Base-by-base conservation (phyloP, 2,329 filamentous ascomycete species). In the Colletotrichum filicis region DNA sequence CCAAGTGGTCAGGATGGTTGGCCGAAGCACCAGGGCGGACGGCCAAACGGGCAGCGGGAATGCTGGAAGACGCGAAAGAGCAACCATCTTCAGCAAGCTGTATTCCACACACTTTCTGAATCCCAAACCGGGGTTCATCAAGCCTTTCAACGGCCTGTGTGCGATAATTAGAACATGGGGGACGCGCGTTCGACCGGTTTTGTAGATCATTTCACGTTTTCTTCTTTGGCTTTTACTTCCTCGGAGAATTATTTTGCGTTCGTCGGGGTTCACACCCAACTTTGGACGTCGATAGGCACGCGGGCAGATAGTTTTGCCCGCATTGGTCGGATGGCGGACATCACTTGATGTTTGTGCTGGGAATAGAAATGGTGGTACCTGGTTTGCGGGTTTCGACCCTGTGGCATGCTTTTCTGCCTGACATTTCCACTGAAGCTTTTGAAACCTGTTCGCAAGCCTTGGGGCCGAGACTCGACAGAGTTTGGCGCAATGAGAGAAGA, bases 201-300 rank as follows among this genome's bases (percentile, higher is more conserved):
- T 5, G 12, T 19, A 22, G 24, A 12, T 37, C 37, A 24, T 66
- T 42, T 42, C 19, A 8, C 2, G 26, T 16, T 28, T 53, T 53
- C 2, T 5, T 52, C 55, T 46, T 28, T 42, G 37, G 6, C 14
- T 42, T 19, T 42, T 42, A 42, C 37, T 19, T 16, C 37, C 37
- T 42, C 37, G 37, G 14, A 42, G 37, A 42, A 16, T 42, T 42
- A 19, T 19, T 16, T 16, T 42, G 1, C 14, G 37, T 42, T 42
- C 42, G 4, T 49, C 32, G 37, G 67, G n/a, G 30, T 22, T 66
- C 55, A 42, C 61, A 66, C 9, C 53, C 61, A 66, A 42, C 22
- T 42, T 35, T 32, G 61, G 53, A 42, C 46, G 57, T 30, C 35
- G 28, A 55, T 55, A 16, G 52, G 24, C 22, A 24, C 1, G 6